Evolutionary conservation across 345 rosid species (phyloP).

Genomic region (Crucihimalaya himalaica): DNA sequence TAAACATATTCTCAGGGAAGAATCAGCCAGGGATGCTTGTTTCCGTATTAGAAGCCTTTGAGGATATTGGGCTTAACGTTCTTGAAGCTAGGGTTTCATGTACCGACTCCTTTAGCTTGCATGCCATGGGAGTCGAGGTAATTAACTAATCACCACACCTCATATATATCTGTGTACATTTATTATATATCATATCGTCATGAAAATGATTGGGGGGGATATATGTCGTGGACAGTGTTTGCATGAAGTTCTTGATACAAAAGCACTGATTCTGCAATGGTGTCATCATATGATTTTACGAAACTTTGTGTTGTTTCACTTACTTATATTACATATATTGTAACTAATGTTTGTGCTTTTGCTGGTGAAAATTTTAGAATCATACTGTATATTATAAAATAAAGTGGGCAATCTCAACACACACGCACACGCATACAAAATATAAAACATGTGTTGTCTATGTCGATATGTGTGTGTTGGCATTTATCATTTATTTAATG

Average conservation of each 20-base stretch:
- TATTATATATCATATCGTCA: background rate
- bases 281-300: background rate
- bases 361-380: background rate
- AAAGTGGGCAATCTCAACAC: conserved; percentile 11
- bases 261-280: background rate
- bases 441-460: conserved; percentile 12
- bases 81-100: conserved; percentile 97
- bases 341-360: background rate
- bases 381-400: background rate
- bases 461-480: conserved; percentile 24
- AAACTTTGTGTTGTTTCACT: conserved; percentile 1
- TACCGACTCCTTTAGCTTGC: conserved; percentile 64
- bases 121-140: conserved; percentile 84
- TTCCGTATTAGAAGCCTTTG: conserved; percentile 78
- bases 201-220: background rate
- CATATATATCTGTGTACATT: background rate
- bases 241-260: conserved; percentile 1
- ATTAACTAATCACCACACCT: background rate
- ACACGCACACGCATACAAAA: conserved; percentile 31
- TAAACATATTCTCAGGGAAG: conserved; percentile 60
- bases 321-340: background rate
- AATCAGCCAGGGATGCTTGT: conserved; percentile 81
- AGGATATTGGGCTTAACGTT: conserved; percentile 73
- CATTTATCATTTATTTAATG: conserved; percentile 1
- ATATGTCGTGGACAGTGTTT: background rate